Conservation (phyloP, 2,329 filamentous ascomycete genomes). For the Chlorencoelia australis region DNA sequence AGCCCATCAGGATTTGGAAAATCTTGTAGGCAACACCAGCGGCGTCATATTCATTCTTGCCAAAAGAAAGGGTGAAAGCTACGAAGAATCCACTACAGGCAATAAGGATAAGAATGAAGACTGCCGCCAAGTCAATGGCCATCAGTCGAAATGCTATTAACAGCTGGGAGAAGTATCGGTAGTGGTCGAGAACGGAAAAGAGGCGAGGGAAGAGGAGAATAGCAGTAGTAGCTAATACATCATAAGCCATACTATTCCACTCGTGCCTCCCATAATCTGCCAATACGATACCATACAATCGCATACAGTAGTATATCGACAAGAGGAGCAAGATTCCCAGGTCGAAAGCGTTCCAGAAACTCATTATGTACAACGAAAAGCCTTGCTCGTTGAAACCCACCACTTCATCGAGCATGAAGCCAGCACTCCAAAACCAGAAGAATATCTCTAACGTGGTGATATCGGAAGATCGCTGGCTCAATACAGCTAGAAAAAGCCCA, state of each 20-base stretch:
- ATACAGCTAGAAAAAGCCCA: conserved; percentile 73
- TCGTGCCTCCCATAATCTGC: conserved; percentile 57
- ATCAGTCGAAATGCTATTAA: conserved; percentile 91
- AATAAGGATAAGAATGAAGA: conserved; percentile 76
- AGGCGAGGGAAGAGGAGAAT: conserved; percentile 83
- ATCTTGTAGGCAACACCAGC: conserved; percentile 76
- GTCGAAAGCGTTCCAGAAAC: conserved; percentile 95
- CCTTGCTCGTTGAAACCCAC: conserved; percentile 96
- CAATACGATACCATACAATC: conserved; percentile 78
- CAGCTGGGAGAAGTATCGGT: conserved; percentile 90
- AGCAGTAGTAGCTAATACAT: conserved; percentile 85
- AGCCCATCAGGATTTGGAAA: conserved; percentile 92
- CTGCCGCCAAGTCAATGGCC: conserved; percentile 78
- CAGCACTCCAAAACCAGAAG: conserved; percentile 97
- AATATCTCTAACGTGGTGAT: conserved; percentile 80
- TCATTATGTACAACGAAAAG: conserved; percentile 93
- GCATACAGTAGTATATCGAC: conserved; percentile 81
- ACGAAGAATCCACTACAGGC: conserved; percentile 92
- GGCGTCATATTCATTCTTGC: conserved; percentile 57
- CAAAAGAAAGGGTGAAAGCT: conserved; percentile 77
- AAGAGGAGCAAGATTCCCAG: conserved; percentile 79
- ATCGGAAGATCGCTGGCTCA: conserved; percentile 61
- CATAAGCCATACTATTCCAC: conserved; percentile 79
- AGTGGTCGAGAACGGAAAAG: conserved; percentile 89
- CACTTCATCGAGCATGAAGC: conserved; percentile 93